Conservation (phyloP, 2,329 filamentous ascomycete genomes). For the Phoma sp. region DNA sequence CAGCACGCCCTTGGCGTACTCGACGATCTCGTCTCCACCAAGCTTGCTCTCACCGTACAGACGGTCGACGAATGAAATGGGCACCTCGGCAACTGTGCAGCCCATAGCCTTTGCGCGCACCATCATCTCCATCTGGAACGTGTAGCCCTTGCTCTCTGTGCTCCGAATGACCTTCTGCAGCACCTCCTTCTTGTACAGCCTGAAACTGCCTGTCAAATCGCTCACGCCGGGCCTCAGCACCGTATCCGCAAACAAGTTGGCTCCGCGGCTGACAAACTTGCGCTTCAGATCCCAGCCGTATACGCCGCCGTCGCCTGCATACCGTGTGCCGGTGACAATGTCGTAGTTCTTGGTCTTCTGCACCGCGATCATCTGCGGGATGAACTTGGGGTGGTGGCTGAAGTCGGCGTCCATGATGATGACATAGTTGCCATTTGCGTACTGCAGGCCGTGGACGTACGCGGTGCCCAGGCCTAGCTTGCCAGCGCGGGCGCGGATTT, state of each 20-base stretch:
- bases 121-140: conserved; percentile 99
- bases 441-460: conserved; percentile 93
- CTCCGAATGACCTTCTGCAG: conserved; percentile 87
- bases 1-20: conserved; percentile 79
- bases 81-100: conserved; percentile 90
- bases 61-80: conserved; percentile 91
- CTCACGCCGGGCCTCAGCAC: conserved; percentile 91
- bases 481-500: conserved; percentile 86
- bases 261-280: conserved; percentile 79
- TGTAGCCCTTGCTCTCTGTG: conserved; percentile 96
- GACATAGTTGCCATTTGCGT: conserved; percentile 89
- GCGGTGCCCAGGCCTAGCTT: conserved; percentile 97
- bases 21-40: conserved; percentile 92
- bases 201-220: conserved; percentile 93
- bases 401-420: conserved; percentile 99
- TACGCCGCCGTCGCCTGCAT: conserved; percentile 84
- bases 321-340: conserved; percentile 95
- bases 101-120: conserved; percentile 96
- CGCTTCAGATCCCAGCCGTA: conserved; percentile 94
- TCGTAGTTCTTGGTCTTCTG: conserved; percentile 85
- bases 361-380: conserved; percentile 86
- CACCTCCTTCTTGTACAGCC: conserved; percentile 90
- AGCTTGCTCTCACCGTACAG: conserved; percentile 96
- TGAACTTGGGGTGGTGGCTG: conserved; percentile 98
- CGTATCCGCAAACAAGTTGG: conserved; percentile 95